These are phyloP conservation scores for Arctium lappa DNA, from an alignment of 129 eudicot species.

Conservation along the genomic window DNA sequence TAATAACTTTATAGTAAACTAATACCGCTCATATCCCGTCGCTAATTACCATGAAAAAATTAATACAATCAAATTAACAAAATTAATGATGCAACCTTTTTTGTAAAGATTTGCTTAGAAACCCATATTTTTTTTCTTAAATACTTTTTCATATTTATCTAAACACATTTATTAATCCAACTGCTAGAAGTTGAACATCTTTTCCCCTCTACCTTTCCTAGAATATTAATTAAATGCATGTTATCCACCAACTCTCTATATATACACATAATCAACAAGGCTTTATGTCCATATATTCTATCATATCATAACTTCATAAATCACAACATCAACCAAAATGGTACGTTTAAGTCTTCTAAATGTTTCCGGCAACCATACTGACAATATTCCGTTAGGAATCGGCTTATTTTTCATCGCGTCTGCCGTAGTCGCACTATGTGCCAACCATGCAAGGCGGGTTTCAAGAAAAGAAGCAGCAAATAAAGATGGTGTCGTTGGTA, in stretches of 20 bases:
- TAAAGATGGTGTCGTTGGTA: background rate
- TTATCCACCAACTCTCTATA: conserved; percentile 28
- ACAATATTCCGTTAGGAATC: conserved; percentile 48
- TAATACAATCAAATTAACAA: background rate
- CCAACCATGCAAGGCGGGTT: conserved; percentile 42
- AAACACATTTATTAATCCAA: conserved; percentile 21
- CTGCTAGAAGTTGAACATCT: conserved; percentile 14
- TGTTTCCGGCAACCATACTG: background rate
- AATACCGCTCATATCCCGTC: background rate
- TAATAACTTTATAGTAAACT: background rate
- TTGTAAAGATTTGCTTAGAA: background rate
- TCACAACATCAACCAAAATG: conserved; percentile 35
- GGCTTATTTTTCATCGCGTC: conserved; percentile 47
- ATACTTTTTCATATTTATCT: conserved; percentile 3
- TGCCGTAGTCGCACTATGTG: conserved; percentile 54
- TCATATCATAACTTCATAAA: background rate
- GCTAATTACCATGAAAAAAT: background rate
- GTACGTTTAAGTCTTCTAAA: conserved; percentile 41
- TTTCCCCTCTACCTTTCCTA: conserved; percentile 21
- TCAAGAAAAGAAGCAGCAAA: conserved; percentile 20
- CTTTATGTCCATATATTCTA: conserved; percentile 14
- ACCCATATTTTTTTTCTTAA: background rate
- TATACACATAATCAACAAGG: conserved; percentile 9
- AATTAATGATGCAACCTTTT: background rate
- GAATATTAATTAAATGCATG: conserved; percentile 30